These are phyloP conservation scores for Pleurotus djamor DNA, from an alignment of 768 basidiomycete genomes.

Conservation along the genomic window DNA sequence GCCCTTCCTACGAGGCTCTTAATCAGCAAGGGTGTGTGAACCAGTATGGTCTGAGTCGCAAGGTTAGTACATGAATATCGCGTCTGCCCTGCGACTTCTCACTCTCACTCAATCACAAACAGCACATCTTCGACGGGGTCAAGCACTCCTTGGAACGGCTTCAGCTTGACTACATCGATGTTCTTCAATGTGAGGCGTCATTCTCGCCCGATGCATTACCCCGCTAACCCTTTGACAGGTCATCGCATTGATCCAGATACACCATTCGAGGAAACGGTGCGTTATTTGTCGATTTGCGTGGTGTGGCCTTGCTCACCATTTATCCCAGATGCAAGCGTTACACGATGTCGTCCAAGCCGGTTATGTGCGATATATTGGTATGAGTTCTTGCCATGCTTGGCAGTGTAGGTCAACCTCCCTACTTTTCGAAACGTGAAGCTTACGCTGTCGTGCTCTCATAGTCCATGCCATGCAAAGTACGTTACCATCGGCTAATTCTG, in stretches of 20 bases:
- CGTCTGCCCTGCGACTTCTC: neutral
- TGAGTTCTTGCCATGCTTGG: slow-evolving; percentile 34
- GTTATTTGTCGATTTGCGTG: neutral
- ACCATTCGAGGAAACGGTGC: slow-evolving; percentile 33
- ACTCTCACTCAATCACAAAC: neutral
- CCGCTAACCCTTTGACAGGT: slow-evolving; percentile 9
- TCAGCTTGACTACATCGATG: slow-evolving; percentile 58
- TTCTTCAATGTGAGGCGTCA: slow-evolving; percentile 44
- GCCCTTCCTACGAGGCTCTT: slow-evolving; percentile 11
- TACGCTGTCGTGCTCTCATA: neutral
- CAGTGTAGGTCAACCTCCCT: slow-evolving; percentile 12
- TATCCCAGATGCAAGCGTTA: slow-evolving; percentile 37
- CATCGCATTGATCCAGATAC: slow-evolving; percentile 38
- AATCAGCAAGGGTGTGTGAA: slow-evolving; percentile 50
- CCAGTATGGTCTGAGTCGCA: slow-evolving; percentile 31
- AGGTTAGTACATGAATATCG: slow-evolving; percentile 23
- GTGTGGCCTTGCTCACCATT: neutral
- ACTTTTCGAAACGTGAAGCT: neutral
- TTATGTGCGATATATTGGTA: slow-evolving; percentile 41
- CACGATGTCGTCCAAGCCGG: slow-evolving; percentile 46
- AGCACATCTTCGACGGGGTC: slow-evolving; percentile 55
- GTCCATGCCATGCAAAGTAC: slow-evolving; percentile 16
- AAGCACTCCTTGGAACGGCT: slow-evolving; percentile 48
- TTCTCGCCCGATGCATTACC: neutral
- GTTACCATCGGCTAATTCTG: no score